Base-by-base conservation (phyloP, 192 early-diverging fungal genomes). In the Phlyctochytrium bullatum region DNA sequence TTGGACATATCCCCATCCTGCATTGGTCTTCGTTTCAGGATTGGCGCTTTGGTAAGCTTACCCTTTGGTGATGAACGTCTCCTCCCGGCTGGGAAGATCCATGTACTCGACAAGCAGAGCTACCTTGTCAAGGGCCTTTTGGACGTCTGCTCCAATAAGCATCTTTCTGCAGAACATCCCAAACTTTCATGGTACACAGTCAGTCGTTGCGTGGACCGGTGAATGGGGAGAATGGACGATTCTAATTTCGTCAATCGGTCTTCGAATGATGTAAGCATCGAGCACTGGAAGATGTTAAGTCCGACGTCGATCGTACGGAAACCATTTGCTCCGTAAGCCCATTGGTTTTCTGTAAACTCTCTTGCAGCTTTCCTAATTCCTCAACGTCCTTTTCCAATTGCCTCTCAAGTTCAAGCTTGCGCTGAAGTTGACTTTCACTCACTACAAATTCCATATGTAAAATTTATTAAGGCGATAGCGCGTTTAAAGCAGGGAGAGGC, bases 151-250 rank as follows among this genome's bases (percentile, higher is more conserved):
- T 3, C 0, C 34, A 65, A 59, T 25, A 28, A 14, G 66, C 50
- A 62, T 3, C 29, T 1, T 36, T 17, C 29, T 10, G 34, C 65
- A 0, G 3, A 62, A 24, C 20, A 6, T 47, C 40, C 10, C 40
- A 2, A 81, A 93, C 91, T 92, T 60, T 88, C 89, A 16, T 86
- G 84, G 3, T 91, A 71, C 50, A 77, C 79, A 2, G 91, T 92
- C 52, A 94, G 73, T 58, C 80, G 83, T 57, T 89, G 85, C 10
- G 91, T 94, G 0, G 88, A 82, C 36, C 80, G 79, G 59, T 94
- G 90, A 63, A 94, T 92, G 23, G 92, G 92, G 32, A 92, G 59
- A 31, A 94, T 92, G 2, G 88, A 91, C 0, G 79, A 79, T 68
- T 94, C 89, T 2, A 94, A 74, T 53, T 82, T 82, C 0, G 81